Base-by-base conservation (phyloP, 805 yeast species). In the Candida morakotiae region DNA sequence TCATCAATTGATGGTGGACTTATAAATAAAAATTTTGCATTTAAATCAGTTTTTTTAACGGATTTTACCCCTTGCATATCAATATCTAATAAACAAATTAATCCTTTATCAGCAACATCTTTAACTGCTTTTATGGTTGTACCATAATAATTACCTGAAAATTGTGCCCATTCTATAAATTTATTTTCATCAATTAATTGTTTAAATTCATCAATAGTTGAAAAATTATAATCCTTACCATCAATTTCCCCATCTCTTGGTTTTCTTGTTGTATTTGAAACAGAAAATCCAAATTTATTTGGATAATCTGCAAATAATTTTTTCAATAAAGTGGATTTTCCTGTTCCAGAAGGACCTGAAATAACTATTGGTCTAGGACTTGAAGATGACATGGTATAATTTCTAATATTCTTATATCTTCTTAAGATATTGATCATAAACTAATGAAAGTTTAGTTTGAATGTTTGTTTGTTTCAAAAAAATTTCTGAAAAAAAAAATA, bases 51-150 rank as follows among this genome's bases (percentile, higher is more conserved):
- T 38, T 77, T 66, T 67, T 93, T 93, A 47, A 93, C 96, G 18
- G 87, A 74, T 67, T 85, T 83, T 53, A 93, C 98, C 48, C 99
- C 99, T 69, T 93, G 98, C 97, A 91, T 89, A 75, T 93, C 99
- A 48, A 93, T 93, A 64, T 93, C 99, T 57, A 93, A 73, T 45
- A 93, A 81, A 69, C 98, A 93, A 37, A 81, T 82, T 61, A 74
- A 79, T 51, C 87, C 85, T 42, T 72, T 59, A 36, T 64, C 62
- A 34, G 74, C 60, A 31, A 85, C 89, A 45, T 81, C 82, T 50
- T 84, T 75, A 31, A 93, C 97, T 21, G 96, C 82, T 55, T 79
- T 82, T 52, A 87, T 72, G 32, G 96, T 73, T 34, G 98, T 93
- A 41, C 99, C 99, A 64, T 93, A 93, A 72, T 85, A 89, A 73